These are phyloP conservation scores for Diplosphaera chodatii DNA, from an alignment of 139 green algal genomes.

Conservation along the genomic window DNA sequence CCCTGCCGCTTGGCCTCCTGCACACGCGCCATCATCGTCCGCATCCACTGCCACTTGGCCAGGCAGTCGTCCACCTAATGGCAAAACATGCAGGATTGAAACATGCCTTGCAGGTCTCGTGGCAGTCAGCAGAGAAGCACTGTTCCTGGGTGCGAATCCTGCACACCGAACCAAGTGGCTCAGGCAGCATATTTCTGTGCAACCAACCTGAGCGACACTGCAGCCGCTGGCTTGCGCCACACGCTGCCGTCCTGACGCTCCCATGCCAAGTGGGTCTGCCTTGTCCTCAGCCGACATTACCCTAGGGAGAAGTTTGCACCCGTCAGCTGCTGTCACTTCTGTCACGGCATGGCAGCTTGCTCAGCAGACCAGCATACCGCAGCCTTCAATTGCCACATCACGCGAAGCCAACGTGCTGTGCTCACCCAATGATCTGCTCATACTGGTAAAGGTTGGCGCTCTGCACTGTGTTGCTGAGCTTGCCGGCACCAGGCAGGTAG, in stretches of 20 bases:
- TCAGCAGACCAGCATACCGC: no score
- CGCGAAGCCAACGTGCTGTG: no score
- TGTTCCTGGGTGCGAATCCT: no score
- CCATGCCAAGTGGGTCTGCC: not conserved
- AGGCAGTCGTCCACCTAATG: constrained; percentile 18
- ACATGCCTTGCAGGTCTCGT: no score
- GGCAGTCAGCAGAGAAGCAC: no score
- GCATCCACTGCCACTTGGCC: constrained; percentile 18
- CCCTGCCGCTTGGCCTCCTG: constrained; percentile 6
- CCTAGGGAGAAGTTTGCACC: not conserved
- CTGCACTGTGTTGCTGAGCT: not conserved
- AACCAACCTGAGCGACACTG: constrained; percentile 8
- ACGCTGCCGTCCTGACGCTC: not conserved
- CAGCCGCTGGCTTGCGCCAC: constrained; percentile 2
- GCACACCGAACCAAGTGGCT: no score
- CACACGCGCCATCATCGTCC: constrained; percentile 8
- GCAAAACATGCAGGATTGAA: not conserved
- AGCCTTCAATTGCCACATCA: no score
- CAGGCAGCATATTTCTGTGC: no score
- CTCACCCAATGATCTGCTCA: not conserved
- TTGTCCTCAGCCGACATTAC: constrained; percentile 14
- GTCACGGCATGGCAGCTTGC: no score
- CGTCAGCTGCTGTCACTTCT: no score
- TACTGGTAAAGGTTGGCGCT: not conserved
- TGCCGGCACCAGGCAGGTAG: not conserved